Base-by-base conservation (phyloP, 371 early-diverging fungal species). In the Mucor piriformis region DNA sequence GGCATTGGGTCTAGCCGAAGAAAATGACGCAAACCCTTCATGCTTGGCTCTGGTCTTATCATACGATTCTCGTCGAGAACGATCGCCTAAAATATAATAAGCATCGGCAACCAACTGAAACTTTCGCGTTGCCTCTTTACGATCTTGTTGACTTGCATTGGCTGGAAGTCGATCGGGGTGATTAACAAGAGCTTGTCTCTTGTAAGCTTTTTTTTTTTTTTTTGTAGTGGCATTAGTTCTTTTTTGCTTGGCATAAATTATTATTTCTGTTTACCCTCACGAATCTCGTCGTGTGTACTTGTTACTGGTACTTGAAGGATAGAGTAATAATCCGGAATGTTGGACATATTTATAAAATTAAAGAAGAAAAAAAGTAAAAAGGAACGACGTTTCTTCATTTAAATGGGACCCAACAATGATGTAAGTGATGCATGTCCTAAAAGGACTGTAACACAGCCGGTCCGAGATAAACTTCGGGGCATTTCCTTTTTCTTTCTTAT, bases 21-120 rank as follows among this genome's bases (percentile, higher is more conserved):
- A 18, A 43, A 60, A 65, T 6, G 65, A 43, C 6, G 55, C 51
- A 51, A 47, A 63, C 6, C 59, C 13, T 6, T 44, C 44, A 50
- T 60, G 60, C 24, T 43, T 53, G 7, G 33, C 21, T 21, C 92
- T 90, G 0, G 91, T 87, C 32, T 66, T 67, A 67, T 97, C 98
- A 70, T 97, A 97, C 7, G 79, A 61, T 16, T 73, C 64, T 54
- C 94, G 81, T 50, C 89, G 77, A 38, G 76, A 73, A 0, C 82
- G 66, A 66, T 95, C 92, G 13, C 83, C 80, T 27, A 98, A 79
- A 3, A 95, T 81, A 18, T 85, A 69, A 78, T 96, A 97, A 7
- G 91, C 93, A 43, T 83, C 79, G 2, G 88, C 86, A 8, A 97
- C 59, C 8, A 81, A 66, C 67, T 95, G 94, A 73, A 95, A 95